Evolutionary conservation across 129 eudicot species (phyloP).

Genomic region (Flaveria brownii): DNA sequence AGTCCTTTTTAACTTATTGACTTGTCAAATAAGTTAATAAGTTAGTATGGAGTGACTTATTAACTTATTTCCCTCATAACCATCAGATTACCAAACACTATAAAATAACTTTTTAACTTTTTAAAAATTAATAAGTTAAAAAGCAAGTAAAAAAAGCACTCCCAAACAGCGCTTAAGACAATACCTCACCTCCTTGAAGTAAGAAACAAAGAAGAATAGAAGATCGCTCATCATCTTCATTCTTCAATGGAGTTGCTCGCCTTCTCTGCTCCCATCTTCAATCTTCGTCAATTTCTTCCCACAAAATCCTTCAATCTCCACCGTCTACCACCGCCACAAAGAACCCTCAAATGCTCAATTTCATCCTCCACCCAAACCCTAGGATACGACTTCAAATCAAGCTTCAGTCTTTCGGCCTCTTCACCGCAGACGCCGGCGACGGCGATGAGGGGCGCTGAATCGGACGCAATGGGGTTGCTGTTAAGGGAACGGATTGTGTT

Average conservation of each 20-base stretch:
- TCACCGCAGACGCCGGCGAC: conserved; percentile 60
- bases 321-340: conserved; percentile 15
- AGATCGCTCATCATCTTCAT: conserved; percentile 22
- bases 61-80: too few relatives aligned
- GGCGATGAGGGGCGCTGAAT: conserved; percentile 70
- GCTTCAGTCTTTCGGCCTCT: conserved; percentile 36
- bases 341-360: conserved; percentile 37
- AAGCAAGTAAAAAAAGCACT: too few relatives aligned
- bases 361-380: conserved; percentile 34
- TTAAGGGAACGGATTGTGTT: conserved; percentile 83
- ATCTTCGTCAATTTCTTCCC: conserved; percentile 29
- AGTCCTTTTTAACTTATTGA: too few relatives aligned
- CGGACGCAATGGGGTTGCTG: conserved; percentile 78
- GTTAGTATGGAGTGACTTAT: too few relatives aligned
- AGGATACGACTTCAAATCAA: conserved; percentile 13
- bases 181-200: not conserved
- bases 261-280: conserved; percentile 43
- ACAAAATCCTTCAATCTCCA: conserved; percentile 31
- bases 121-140: too few relatives aligned
- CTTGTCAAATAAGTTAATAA: too few relatives aligned
- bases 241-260: conserved; percentile 58
- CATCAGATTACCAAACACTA: too few relatives aligned
- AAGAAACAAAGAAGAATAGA: not conserved
- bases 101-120: too few relatives aligned
- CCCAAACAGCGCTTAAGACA: too few relatives aligned